Evolutionary conservation across 805 yeast genomes (phyloP).

Genomic region (Lachancea dasiensis): DNA sequence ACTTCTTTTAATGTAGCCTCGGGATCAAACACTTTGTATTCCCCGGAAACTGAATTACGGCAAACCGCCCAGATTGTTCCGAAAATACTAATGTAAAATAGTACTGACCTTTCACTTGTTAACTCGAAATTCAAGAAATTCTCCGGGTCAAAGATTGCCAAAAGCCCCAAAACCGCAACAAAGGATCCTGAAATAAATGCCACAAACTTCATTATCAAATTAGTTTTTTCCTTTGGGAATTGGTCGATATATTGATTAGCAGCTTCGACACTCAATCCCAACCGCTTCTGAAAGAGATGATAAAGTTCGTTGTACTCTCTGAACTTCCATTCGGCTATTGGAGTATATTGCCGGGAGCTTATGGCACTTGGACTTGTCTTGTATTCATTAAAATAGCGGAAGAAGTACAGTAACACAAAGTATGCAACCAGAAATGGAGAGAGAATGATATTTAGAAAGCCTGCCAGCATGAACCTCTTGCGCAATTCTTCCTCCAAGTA

Average conservation of each 20-base stretch:
- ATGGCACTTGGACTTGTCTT: slow-evolving; percentile 80
- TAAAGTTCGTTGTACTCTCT: slow-evolving; percentile 91
- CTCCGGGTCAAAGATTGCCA: slow-evolving; percentile 81
- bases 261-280: slow-evolving; percentile 69
- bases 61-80: slow-evolving; percentile 87
- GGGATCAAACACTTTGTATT: slow-evolving; percentile 79
- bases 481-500: slow-evolving; percentile 61
- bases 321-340: slow-evolving; percentile 90
- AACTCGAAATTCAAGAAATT: slow-evolving; percentile 85
- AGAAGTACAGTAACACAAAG: slow-evolving; percentile 75
- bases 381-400: slow-evolving; percentile 88
- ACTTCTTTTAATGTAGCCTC: slow-evolving; percentile 78
- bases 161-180: slow-evolving; percentile 76
- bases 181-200: slow-evolving; percentile 83
- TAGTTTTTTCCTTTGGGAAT: slow-evolving; percentile 76
- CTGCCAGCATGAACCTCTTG: slow-evolving; percentile 82
- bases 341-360: slow-evolving; percentile 83
- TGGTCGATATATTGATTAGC: slow-evolving; percentile 83
- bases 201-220: slow-evolving; percentile 49
- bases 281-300: slow-evolving; percentile 76
- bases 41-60: slow-evolving; percentile 60
- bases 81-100: slow-evolving; percentile 81
- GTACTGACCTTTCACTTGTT: slow-evolving; percentile 69
- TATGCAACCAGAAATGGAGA: slow-evolving; percentile 85
- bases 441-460: slow-evolving; percentile 69